Conservation (phyloP, 371 early-diverging fungal genomes). For the Apophysomyces variabilis region DNA sequence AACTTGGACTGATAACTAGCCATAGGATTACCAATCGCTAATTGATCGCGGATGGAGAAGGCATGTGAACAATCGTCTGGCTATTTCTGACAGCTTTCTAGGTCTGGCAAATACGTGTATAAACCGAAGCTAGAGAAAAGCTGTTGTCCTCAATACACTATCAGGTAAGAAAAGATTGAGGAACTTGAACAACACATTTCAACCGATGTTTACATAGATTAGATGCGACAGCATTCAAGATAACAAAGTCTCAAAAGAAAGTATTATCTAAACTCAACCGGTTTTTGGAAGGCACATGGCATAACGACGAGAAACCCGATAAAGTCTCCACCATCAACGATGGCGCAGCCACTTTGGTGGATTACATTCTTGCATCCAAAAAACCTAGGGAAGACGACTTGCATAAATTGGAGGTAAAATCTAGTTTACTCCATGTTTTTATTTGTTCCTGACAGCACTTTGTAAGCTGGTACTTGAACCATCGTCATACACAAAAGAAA, state of each 20-base stretch:
- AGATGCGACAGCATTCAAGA: conserved; percentile 50
- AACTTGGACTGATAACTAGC: neutral
- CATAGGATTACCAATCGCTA: conserved; percentile 69
- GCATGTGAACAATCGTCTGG: conserved; percentile 25
- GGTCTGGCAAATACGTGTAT: conserved; percentile 69
- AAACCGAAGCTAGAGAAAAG: conserved; percentile 63
- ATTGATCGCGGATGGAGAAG: conserved; percentile 75
- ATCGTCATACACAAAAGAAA: conserved; percentile 72
- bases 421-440: neutral
- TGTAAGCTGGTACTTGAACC: conserved; percentile 61
- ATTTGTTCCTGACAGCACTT: neutral
- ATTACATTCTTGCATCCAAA: neutral
- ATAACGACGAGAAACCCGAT: conserved; percentile 9
- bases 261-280: conserved; percentile 64
- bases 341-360: neutral
- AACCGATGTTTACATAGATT: conserved; percentile 39
- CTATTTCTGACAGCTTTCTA: conserved; percentile 17
- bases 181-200: neutral
- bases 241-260: conserved; percentile 74
- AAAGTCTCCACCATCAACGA: conserved; percentile 4
- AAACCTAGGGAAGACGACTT: neutral
- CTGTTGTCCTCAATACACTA: conserved; percentile 76
- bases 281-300: conserved; percentile 53
- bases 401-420: conserved; percentile 19
- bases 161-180: conserved; percentile 45